These are phyloP conservation scores for Pleurotus sapidus DNA, from an alignment of 768 basidiomycete species.

Conservation along the genomic window DNA sequence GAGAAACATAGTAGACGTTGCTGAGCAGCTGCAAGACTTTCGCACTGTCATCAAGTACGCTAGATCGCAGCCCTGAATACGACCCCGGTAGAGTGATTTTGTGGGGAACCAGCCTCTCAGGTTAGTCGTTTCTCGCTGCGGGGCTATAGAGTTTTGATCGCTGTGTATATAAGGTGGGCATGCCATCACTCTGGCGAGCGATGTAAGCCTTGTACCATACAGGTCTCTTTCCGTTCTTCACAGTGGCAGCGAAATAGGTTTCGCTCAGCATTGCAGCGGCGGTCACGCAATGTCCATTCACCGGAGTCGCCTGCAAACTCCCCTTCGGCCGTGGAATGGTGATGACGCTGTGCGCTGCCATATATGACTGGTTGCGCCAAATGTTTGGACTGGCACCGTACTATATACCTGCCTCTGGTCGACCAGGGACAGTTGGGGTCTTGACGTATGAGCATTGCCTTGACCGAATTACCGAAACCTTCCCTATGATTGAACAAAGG, in stretches of 20 bases:
- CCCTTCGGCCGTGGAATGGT: constrained; percentile 14
- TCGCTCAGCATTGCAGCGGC: constrained; percentile 23
- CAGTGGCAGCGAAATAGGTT: constrained; percentile 9
- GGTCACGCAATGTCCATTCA: constrained; percentile 29
- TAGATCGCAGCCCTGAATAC: constrained; percentile 22
- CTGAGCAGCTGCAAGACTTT: constrained; percentile 34
- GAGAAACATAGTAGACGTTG: constrained; percentile 19
- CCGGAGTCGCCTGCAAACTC: constrained; percentile 13
- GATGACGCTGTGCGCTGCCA: constrained; percentile 12
- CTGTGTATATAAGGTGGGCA: constrained; percentile 21
- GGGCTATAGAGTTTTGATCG: neutral
- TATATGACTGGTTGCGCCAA: constrained; percentile 21
- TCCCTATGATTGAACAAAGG: too few species aligned
- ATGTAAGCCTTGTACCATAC: constrained; percentile 13
- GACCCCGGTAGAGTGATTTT: constrained; percentile 26
- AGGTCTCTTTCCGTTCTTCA: neutral
- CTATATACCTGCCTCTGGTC: constrained; percentile 22
- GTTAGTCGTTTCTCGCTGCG: constrained; percentile 9
- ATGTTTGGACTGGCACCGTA: constrained; percentile 20
- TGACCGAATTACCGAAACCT: too few species aligned
- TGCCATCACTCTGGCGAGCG: constrained; percentile 23
- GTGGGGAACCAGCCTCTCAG: constrained; percentile 31
- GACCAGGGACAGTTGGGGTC: constrained; percentile 21
- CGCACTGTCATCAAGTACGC: constrained; percentile 29
- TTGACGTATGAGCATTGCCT: constrained; percentile 13